phyloP scores from a whole-genome alignment of 352 stramenopile genomes.

The Phytopythium mirpurense region DNA sequence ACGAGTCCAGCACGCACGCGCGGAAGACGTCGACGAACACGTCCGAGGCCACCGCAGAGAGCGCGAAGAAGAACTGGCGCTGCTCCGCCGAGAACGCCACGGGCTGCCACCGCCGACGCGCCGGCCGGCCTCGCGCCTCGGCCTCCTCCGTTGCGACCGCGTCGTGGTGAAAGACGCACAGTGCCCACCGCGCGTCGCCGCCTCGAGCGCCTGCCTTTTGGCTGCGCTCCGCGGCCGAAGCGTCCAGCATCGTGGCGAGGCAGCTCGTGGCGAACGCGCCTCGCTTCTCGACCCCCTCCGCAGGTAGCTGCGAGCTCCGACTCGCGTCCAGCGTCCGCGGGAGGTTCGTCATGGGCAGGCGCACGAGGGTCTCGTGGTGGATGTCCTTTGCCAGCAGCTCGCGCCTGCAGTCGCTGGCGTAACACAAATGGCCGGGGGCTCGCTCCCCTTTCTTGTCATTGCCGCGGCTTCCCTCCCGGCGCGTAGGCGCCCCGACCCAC shows the following conservation, averaged over 20 bases:
- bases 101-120: not conserved
- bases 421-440: constrained; percentile 45
- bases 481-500: constrained; percentile 40
- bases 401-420: constrained; percentile 33
- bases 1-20: constrained; percentile 46
- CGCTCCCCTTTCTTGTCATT: not conserved
- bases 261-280: constrained; percentile 47
- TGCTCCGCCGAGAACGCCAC: constrained; percentile 40
- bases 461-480: constrained; percentile 9
- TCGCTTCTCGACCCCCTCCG: constrained; percentile 46
- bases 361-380: constrained; percentile 38
- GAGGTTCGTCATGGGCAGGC: constrained; percentile 71
- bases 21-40: constrained; percentile 53
- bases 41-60: constrained; percentile 38
- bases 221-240: constrained; percentile 1
- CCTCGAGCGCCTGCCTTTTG: not conserved
- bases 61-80: constrained; percentile 47
- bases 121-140: not conserved
- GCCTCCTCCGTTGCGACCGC: constrained; percentile 4
- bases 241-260: constrained; percentile 62
- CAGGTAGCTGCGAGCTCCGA: constrained; percentile 30
- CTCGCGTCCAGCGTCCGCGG: constrained; percentile 57
- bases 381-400: constrained; percentile 30
- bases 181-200: constrained; percentile 26
- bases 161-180: constrained; percentile 62